Evolutionary conservation across 257 asterid species (phyloP).

Genomic region (Eustoma russellianum): DNA sequence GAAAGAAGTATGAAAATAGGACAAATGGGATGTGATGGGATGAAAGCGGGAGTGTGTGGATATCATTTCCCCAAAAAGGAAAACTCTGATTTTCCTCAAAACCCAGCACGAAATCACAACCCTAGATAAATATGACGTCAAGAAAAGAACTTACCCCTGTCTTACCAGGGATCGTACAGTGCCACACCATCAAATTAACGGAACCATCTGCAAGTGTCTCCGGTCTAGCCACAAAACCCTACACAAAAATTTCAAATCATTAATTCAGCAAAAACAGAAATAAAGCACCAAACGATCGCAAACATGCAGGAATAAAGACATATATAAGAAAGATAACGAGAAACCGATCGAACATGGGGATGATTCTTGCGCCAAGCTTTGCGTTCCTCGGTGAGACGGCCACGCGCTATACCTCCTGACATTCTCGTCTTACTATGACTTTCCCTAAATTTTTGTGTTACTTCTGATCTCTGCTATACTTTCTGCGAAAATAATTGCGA

Average conservation of each 20-base stretch:
- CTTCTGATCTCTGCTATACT: not conserved
- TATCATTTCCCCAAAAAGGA: too few species aligned
- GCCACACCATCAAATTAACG: conserved; percentile 62
- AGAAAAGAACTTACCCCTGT: conserved; percentile 40
- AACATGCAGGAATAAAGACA: too few species aligned
- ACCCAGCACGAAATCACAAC: not conserved
- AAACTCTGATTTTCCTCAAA: too few species aligned
- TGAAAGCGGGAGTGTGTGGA: too few species aligned
- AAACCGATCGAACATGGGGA: too few species aligned
- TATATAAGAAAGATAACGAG: too few species aligned
- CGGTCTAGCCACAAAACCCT: conserved; percentile 78
- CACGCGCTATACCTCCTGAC: conserved; percentile 54
- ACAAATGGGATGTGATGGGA: too few species aligned
- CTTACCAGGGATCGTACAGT: conserved; percentile 67
- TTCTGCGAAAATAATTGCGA: conserved; percentile 1
- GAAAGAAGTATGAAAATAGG: too few species aligned
- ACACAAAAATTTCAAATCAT: not conserved
- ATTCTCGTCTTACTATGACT: conserved; percentile 14
- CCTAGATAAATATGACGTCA: not conserved
- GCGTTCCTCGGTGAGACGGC: conserved; percentile 81
- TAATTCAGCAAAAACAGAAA: not conserved
- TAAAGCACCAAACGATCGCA: not conserved
- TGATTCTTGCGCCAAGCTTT: conserved; percentile 90
- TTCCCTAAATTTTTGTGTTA: not conserved
- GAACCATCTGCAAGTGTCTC: conserved; percentile 56